phyloP scores from a whole-genome alignment of 768 basidiomycete genomes.

The Obba rivulosa region DNA sequence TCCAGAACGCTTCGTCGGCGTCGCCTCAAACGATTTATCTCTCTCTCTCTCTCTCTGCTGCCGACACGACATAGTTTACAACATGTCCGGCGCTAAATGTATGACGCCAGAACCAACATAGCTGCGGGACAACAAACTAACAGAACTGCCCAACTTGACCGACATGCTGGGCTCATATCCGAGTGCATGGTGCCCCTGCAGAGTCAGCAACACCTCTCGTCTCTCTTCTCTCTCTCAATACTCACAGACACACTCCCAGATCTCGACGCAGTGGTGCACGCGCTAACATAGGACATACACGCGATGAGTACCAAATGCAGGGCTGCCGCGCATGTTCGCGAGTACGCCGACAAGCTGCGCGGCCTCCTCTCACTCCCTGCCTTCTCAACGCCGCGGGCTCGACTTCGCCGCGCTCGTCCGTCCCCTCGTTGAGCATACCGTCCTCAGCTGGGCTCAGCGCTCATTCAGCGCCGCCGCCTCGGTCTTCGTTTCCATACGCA shows the following conservation, averaged over 20 bases:
- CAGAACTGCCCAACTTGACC: slow-evolving; percentile 12
- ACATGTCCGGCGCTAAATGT: too few species aligned
- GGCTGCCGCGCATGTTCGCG: slow-evolving; percentile 77
- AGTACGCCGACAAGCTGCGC: slow-evolving; percentile 89
- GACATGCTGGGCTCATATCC: slow-evolving; percentile 12
- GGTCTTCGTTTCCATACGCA: slow-evolving; percentile 13
- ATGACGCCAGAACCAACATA: too few species aligned
- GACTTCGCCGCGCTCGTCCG: slow-evolving; percentile 76
- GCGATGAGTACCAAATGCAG: slow-evolving; percentile 67
- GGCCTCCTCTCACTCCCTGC: slow-evolving; percentile 89
- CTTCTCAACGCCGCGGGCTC: slow-evolving; percentile 87
- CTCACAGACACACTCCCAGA: slow-evolving; percentile 71
- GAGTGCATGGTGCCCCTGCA: slow-evolving; percentile 44
- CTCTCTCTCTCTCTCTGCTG: too few species aligned
- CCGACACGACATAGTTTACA: too few species aligned
- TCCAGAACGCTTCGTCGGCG: too few species aligned
- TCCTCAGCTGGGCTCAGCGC: slow-evolving; percentile 47
- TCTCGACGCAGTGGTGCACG: slow-evolving; percentile 65
- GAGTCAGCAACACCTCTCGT: slow-evolving; percentile 62
- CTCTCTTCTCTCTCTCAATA: slow-evolving; percentile 65
- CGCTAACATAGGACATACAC: slow-evolving; percentile 72
- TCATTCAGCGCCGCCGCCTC: slow-evolving; percentile 41
- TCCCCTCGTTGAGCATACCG: slow-evolving; percentile 61
- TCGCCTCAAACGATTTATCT: too few species aligned
- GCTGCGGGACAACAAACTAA: background rate